Evolutionary conservation across 1,284 basidiomycete species (phyloP), one percentile per base, ranked within the genome.

Genomic region (Kwoniella shivajii): DNA sequence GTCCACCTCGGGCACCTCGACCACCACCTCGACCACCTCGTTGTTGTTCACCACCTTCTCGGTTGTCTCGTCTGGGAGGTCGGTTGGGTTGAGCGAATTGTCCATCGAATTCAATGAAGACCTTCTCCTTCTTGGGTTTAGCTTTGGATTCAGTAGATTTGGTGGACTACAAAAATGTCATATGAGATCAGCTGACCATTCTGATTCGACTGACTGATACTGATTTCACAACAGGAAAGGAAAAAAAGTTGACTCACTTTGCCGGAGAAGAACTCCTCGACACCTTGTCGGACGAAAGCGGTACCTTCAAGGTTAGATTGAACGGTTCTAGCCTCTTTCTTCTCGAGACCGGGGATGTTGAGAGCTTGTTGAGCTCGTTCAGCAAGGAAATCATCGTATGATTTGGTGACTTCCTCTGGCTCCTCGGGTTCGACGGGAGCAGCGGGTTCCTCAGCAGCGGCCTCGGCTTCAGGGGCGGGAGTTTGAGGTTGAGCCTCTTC

Each of bases 331-430:
- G 34, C 63, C 47, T 68, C 61, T 61, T 69, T 72, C 66, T 72
- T 72, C 58, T 67, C 69, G 38, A 72, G 59, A 51, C 41, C 56
- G 50, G 64, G 69, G 55, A 71, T 69, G 63, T 71, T 65, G 50
- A 69, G 61, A 55, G 71, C 71, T 42, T 62, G 56, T 50, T 70
- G 64, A 47, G 75, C 74, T 56, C 67, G 65, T 69, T 78, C 76
- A 60, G 77, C 76, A 51, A 78, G 69, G 74, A 75, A 79, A 61
- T 78, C 72, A 59, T 78, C 78, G 72, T 78, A 78, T 38, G 76
- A 73, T 72, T 79, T 78, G 63, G 91, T 94, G 79, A 92, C 91
- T 81, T 96, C 93, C 78, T 93, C 91, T 77, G 94, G 91, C 77
- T 96, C 92, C 84, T 87, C 65, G 48, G 68, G 67, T 67, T 73